Evolutionary conservation across 2,329 filamentous ascomycete genomes (phyloP).

Genomic region (Monosporascus sp.): DNA sequence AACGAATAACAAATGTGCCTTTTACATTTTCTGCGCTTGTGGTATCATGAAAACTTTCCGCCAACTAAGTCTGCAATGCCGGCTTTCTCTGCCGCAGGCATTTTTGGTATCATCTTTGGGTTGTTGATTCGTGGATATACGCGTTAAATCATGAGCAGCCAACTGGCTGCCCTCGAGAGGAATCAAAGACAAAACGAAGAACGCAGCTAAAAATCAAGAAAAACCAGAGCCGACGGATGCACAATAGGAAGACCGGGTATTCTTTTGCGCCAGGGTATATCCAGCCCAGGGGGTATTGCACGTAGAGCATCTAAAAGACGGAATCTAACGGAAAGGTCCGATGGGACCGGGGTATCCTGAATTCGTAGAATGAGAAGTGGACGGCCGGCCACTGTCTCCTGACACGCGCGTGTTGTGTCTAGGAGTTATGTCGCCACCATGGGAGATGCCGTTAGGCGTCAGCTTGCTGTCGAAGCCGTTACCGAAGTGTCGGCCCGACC

Average conservation of each 20-base stretch:
- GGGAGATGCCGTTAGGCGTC: conserved; percentile 51
- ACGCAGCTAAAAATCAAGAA: conserved; percentile 28
- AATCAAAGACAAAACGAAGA: conserved; percentile 11
- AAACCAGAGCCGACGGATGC: conserved; percentile 43
- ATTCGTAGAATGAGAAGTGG: conserved; percentile 90
- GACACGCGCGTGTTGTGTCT: conserved; percentile 80
- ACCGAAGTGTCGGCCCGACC: conserved; percentile 58
- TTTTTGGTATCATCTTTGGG: neutral
- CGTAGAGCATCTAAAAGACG: conserved; percentile 41
- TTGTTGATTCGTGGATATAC: conserved; percentile 1
- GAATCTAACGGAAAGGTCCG: conserved; percentile 82
- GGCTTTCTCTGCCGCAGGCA: neutral
- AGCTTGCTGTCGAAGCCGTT: conserved; percentile 63
- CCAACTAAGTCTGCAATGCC: neutral
- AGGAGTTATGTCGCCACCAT: conserved; percentile 77
- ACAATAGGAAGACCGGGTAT: conserved; percentile 43
- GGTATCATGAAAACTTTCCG: neutral
- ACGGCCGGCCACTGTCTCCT: conserved; percentile 86
- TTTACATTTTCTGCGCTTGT: neutral
- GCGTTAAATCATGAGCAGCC: neutral
- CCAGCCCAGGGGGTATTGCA: conserved; percentile 55
- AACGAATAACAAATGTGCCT: neutral
- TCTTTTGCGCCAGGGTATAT: conserved; percentile 60
- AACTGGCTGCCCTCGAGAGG: neutral
- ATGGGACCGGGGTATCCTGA: conserved; percentile 93